A percentile compares a stretch with the other conserved stretches of the same genome.
These are phyloP conservation scores for Macroventuria anomochaeta DNA, from an alignment of 2,329 filamentous ascomycete genomes.

Conservation along the genomic window DNA sequence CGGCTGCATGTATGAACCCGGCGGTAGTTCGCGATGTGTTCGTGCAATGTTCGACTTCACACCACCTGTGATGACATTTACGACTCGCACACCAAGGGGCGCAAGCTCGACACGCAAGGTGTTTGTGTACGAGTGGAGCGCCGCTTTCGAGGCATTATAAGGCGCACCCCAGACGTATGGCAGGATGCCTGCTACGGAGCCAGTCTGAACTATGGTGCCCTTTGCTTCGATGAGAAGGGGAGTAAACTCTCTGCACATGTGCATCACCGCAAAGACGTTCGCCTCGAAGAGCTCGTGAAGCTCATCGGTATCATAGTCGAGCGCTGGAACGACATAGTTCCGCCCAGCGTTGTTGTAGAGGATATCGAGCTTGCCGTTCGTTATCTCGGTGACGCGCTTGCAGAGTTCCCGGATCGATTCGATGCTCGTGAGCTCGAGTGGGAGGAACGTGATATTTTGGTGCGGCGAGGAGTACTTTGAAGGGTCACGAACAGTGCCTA, in stretches of 20 bases:
- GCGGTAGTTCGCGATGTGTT: conserved; percentile 55
- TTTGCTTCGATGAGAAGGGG: conserved; percentile 59
- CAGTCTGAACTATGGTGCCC: conserved; percentile 56
- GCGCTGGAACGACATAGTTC: conserved; percentile 64
- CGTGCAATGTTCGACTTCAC: conserved; percentile 66
- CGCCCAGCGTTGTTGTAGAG: conserved; percentile 65
- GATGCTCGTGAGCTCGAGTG: conserved; percentile 60
- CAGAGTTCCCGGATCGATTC: conserved; percentile 58
- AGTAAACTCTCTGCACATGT: conserved; percentile 63
- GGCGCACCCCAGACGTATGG: conserved; percentile 44
- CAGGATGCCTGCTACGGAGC: conserved; percentile 52
- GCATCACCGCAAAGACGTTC: conserved; percentile 65
- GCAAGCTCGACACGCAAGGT: conserved; percentile 64
- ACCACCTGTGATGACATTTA: conserved; percentile 63
- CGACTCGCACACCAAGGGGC: conserved; percentile 57
- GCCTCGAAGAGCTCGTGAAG: conserved; percentile 41
- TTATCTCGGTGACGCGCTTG: conserved; percentile 54
- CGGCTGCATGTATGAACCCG: conserved; percentile 59
- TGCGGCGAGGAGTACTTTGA: conserved; percentile 56
- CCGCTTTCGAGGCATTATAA: conserved; percentile 67
- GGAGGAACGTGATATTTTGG: conserved; percentile 61
- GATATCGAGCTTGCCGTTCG: conserved; percentile 60
- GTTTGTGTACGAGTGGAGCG: conserved; percentile 64
- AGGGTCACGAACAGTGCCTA: conserved; percentile 63
- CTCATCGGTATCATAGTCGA: conserved; percentile 57